Evolutionary conservation across 495 filamentous ascomycete species (phyloP).

Genomic region (Lentithecium fluviatile): DNA sequence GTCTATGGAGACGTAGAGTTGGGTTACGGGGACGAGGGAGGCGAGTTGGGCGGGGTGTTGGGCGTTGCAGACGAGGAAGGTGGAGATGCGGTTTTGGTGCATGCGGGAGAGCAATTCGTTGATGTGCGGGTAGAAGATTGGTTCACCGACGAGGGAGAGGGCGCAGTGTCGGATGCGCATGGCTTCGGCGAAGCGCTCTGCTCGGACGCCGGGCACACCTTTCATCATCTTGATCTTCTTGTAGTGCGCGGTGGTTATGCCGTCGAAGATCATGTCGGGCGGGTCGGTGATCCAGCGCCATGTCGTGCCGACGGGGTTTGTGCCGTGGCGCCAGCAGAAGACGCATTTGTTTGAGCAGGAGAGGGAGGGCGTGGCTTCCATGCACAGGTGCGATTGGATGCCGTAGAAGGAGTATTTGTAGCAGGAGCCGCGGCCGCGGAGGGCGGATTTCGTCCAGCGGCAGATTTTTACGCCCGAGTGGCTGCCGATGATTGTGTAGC

Average conservation of each 20-base stretch:
- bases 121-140: constrained; percentile 97
- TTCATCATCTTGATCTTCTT: constrained; percentile 96
- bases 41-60: constrained; percentile 92
- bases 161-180: constrained; percentile 93
- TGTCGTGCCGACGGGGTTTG: constrained; percentile 91
- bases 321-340: constrained; percentile 98
- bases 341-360: constrained; percentile 98
- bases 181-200: constrained; percentile 87
- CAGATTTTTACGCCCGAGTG: constrained; percentile 98
- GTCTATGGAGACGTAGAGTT: constrained; percentile 94
- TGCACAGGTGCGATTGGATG: constrained; percentile 91
- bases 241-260: constrained; percentile 88
- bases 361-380: constrained; percentile 94
- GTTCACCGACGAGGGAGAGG: constrained; percentile 85
- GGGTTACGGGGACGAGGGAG: constrained; percentile 76
- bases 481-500: constrained; percentile 89
- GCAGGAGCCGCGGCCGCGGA: constrained; percentile 92
- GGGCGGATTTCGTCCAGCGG: constrained; percentile 95
- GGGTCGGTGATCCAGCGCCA: constrained; percentile 96
- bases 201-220: constrained; percentile 86
- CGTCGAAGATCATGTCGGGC: constrained; percentile 81
- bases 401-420: constrained; percentile 98
- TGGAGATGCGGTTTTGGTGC: constrained; percentile 82
- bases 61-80: constrained; percentile 96
- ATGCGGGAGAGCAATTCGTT: constrained; percentile 82